Evolutionary conservation across 202 grass and related monocot genomes (phyloP).

Genomic region (Setaria italica): DNA sequence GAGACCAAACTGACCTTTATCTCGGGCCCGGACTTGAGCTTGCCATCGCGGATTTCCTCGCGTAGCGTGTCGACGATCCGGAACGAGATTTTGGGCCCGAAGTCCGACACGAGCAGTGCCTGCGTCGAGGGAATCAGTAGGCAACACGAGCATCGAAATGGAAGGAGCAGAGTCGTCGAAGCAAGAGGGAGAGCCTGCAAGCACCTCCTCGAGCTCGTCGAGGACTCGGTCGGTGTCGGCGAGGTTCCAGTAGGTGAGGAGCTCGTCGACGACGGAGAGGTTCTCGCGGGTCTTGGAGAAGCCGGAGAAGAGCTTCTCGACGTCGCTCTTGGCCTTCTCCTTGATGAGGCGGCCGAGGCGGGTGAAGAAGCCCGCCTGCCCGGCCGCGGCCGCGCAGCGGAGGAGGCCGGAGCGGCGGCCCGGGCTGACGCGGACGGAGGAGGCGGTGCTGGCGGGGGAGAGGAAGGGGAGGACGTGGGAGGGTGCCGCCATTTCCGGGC

Average conservation of each 20-base stretch:
- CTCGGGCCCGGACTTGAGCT: constrained; percentile 92
- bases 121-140: constrained; percentile 35
- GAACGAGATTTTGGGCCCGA: constrained; percentile 94
- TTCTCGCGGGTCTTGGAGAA: constrained; percentile 98
- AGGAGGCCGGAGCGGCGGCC: constrained; percentile 20
- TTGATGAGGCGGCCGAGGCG: constrained; percentile 91
- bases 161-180: neutral
- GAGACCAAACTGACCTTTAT: constrained; percentile 65
- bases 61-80: constrained; percentile 87
- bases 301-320: constrained; percentile 96
- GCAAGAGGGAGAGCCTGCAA: neutral
- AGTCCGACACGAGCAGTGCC: constrained; percentile 93
- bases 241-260: constrained; percentile 99
- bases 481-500: constrained; percentile 58
- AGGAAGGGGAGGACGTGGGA: constrained; percentile 60
- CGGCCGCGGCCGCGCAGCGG: constrained; percentile 64
- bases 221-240: constrained; percentile 91
- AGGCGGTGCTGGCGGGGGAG: constrained; percentile 32
- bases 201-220: constrained; percentile 92
- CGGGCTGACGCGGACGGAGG: constrained; percentile 16
- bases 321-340: constrained; percentile 99
- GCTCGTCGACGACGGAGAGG: constrained; percentile 94
- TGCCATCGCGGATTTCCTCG: constrained; percentile 85
- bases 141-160: neutral
- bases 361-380: constrained; percentile 94